These are phyloP conservation scores for Basipetospora chlamydospora DNA, from an alignment of 2,329 filamentous ascomycete genomes.

Conservation along the genomic window DNA sequence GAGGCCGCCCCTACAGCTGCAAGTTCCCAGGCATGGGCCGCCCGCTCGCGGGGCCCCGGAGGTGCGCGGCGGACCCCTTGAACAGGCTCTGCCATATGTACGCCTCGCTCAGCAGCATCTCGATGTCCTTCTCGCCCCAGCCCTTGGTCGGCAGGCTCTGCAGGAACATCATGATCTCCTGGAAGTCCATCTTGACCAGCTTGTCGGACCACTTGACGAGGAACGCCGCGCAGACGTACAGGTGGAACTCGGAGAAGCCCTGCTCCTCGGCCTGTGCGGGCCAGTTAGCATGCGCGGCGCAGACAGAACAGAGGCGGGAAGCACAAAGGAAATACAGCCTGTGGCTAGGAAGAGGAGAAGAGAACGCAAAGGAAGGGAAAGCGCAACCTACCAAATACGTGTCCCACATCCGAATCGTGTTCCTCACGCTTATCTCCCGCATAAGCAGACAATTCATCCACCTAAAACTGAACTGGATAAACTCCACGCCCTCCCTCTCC, in stretches of 20 bases:
- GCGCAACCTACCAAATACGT: conserved; percentile 69
- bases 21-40: conserved; percentile 25
- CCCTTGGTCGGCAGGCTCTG: conserved; percentile 82
- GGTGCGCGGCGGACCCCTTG: conserved; percentile 82
- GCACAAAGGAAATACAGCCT: too few species aligned
- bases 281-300: background rate
- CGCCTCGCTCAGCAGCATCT: conserved; percentile 85
- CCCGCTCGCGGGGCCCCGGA: conserved; percentile 37
- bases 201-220: conserved; percentile 97
- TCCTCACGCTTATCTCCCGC: conserved; percentile 91
- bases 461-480: conserved; percentile 97
- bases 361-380: background rate
- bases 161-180: conserved; percentile 99
- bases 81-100: conserved; percentile 99
- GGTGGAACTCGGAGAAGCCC: conserved; percentile 94
- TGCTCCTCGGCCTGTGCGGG: conserved; percentile 75
- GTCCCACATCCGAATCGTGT: conserved; percentile 98
- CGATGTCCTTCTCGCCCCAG: conserved; percentile 98
- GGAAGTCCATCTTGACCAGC: conserved; percentile 90
- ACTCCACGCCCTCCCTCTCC: conserved; percentile 83
- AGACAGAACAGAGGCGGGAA: background rate
- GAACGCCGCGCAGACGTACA: conserved; percentile 96
- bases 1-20: conserved; percentile 20
- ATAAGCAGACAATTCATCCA: conserved; percentile 99
- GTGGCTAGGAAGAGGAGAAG: background rate